Conservation (phyloP, 139 green algal species). For the Chlamydomonas incerta region DNA sequence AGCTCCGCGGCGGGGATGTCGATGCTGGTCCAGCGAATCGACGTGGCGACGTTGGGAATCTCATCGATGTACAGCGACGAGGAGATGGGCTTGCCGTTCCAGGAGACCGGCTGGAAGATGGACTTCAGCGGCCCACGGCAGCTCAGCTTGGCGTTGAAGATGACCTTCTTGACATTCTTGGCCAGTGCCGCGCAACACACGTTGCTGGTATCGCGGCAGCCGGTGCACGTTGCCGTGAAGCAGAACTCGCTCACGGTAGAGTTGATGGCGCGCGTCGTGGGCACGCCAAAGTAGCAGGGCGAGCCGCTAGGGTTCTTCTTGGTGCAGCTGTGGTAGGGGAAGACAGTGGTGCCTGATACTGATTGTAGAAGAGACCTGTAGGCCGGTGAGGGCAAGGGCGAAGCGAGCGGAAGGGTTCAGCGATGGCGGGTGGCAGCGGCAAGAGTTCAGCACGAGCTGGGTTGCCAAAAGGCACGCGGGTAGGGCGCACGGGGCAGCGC, state of each 20-base stretch:
- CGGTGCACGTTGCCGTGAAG: constrained; percentile 8
- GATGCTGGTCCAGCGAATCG: background rate
- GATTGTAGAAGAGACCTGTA: too few relatives aligned
- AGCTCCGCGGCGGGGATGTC: background rate
- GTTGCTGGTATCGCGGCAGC: background rate
- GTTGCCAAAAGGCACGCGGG: too few relatives aligned
- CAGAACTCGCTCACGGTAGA: constrained; percentile 6
- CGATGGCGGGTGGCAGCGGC: too few relatives aligned
- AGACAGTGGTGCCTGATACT: background rate
- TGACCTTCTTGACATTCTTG: constrained; percentile 14
- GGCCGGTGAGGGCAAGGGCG: too few relatives aligned
- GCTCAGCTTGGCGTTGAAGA: background rate
- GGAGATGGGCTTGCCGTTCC: background rate
- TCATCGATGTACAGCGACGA: background rate
- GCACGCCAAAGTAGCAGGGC: constrained; percentile 20
- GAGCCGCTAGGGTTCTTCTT: background rate
- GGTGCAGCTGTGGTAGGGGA: constrained; percentile 10
- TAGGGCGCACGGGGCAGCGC: too few relatives aligned
- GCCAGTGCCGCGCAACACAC: background rate
- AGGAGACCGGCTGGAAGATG: background rate
- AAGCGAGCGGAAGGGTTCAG: too few relatives aligned
- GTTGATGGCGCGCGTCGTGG: background rate
- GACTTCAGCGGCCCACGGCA: background rate
- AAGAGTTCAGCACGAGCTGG: too few relatives aligned
- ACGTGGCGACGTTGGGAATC: background rate